Percentiles rank a stretch among this genome's conserved stretches.
phyloP scores from a whole-genome alignment of 139 green algal species.

The Edaphochlamys debaryana region DNA sequence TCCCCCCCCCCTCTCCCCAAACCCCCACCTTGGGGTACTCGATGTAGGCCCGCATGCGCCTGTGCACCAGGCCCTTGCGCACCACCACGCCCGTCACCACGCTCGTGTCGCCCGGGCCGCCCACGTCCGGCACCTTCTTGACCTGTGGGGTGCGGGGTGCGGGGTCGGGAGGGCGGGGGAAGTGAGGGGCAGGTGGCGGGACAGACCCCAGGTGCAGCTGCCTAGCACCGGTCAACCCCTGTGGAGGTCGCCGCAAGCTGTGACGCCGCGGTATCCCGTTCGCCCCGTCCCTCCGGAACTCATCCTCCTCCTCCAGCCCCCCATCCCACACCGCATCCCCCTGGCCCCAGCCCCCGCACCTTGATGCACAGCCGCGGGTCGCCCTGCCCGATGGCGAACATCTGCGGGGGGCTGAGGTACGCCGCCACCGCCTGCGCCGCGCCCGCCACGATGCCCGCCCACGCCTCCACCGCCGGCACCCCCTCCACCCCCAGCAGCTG shows the following conservation, averaged over 20 bases:
- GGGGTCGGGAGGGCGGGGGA: not conserved
- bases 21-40: constrained; percentile 68
- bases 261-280: no score
- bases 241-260: no score
- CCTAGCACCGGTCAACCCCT: no score
- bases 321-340: no score
- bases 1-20: no score
- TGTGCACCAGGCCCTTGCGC: constrained; percentile 84
- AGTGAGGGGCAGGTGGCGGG: not conserved
- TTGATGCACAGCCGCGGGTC: constrained; percentile 22
- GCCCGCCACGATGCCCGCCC: constrained; percentile 58
- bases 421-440: constrained; percentile 33
- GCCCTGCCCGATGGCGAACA: constrained; percentile 18
- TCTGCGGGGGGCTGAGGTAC: constrained; percentile 9
- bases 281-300: no score
- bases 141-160: constrained; percentile 54
- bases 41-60: constrained; percentile 79
- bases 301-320: no score
- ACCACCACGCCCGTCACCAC: constrained; percentile 79
- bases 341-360: constrained; percentile 9
- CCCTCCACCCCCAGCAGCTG: constrained; percentile 73
- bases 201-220: no score
- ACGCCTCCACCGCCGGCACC: constrained; percentile 47
- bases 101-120: constrained; percentile 61
- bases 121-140: constrained; percentile 68